phyloP scores from a whole-genome alignment of 2,329 filamentous ascomycete species.

The Aureobasidium lini region DNA sequence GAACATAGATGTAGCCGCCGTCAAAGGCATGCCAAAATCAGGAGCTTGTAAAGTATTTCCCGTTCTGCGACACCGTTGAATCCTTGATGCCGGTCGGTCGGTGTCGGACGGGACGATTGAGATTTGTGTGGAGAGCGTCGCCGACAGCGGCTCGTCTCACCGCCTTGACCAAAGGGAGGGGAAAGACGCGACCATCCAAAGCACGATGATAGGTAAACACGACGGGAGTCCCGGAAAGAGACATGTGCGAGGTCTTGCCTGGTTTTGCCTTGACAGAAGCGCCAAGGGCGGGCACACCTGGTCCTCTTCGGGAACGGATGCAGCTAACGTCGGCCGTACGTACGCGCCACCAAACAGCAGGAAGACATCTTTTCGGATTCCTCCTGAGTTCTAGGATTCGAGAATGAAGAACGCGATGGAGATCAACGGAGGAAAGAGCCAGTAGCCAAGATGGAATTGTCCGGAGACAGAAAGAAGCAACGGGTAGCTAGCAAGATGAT shows the following conservation, averaged over 20 bases:
- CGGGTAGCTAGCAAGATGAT: no score
- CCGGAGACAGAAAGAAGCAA: no score
- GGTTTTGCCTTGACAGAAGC: not conserved
- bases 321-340: constrained; percentile 8
- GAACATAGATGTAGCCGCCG: no score
- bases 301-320: not conserved
- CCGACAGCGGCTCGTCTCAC: not conserved
- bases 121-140: not conserved
- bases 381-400: no score
- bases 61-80: not conserved
- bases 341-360: not conserved
- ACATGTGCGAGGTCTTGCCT: constrained; percentile 3
- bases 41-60: no score
- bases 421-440: no score
- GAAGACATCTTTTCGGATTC: not conserved
- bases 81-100: not conserved
- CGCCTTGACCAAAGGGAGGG: not conserved
- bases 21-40: no score
- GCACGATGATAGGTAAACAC: not conserved
- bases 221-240: not conserved
- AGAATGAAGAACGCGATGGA: no score
- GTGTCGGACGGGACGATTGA: not conserved
- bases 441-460: no score
- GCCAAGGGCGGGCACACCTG: not conserved
- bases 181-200: not conserved